Evolutionary conservation across 129 eudicot species (phyloP).

Genomic region (Arctium lappa): DNA sequence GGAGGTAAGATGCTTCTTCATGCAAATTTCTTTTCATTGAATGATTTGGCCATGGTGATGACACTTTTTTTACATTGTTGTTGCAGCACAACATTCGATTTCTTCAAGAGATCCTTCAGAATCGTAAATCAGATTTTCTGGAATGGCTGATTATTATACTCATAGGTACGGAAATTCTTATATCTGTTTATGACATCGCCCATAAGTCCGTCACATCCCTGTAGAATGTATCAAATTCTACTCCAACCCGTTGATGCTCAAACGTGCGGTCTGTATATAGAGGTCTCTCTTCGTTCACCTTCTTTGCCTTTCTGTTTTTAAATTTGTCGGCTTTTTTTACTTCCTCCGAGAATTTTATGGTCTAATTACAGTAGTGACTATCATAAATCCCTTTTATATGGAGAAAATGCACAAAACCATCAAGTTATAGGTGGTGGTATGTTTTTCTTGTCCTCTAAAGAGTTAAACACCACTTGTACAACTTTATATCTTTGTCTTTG

Average conservation of each 20-base stretch:
- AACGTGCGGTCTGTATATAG: background rate
- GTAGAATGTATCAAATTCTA: constrained; percentile 19
- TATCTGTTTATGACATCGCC: constrained; percentile 86
- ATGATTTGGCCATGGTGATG: background rate
- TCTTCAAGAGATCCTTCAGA: constrained; percentile 90
- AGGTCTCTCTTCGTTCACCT: background rate
- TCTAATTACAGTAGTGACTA: background rate
- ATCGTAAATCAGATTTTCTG: constrained; percentile 91
- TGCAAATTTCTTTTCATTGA: background rate
- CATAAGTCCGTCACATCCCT: constrained; percentile 53
- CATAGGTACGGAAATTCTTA: constrained; percentile 80
- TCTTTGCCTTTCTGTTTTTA: background rate
- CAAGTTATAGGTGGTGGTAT: background rate
- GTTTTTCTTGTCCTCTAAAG: background rate
- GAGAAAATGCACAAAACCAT: background rate
- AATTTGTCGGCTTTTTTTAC: background rate
- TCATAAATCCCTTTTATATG: background rate
- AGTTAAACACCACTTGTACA: background rate
- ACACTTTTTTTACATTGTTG: background rate
- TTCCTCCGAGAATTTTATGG: background rate
- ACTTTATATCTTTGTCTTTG: background rate
- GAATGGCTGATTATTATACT: constrained; percentile 91
- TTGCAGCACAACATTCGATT: constrained; percentile 96
- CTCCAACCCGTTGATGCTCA: background rate
- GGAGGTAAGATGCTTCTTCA: constrained; percentile 50